Conservation (phyloP, 495 filamentous ascomycete species). For the Neurospora africana region DNA sequence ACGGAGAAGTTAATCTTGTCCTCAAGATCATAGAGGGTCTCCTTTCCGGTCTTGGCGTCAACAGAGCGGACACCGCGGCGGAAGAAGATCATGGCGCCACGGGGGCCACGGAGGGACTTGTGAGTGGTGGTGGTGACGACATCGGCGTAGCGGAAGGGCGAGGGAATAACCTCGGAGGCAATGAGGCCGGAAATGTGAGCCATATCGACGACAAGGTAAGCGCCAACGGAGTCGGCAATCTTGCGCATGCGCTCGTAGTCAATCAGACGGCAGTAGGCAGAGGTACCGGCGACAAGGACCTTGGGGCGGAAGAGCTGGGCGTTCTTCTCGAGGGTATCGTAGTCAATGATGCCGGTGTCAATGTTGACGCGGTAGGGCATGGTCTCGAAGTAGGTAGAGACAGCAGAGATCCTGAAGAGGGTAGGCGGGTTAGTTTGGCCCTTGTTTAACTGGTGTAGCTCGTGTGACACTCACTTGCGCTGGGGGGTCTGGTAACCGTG, state of each 20-base stretch:
- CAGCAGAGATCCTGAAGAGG: conserved; percentile 66
- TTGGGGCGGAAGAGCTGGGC: conserved; percentile 93
- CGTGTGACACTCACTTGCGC: conserved; percentile 56
- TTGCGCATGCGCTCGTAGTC: conserved; percentile 96
- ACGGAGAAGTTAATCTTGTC: conserved; percentile 97
- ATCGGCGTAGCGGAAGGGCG: conserved; percentile 88
- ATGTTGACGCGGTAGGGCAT: conserved; percentile 86
- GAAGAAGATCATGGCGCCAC: conserved; percentile 99
- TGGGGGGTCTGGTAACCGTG: conserved; percentile 95
- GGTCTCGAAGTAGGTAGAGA: conserved; percentile 92
- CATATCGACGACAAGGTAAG: conserved; percentile 95
- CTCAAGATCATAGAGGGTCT: conserved; percentile 88
- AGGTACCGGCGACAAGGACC: conserved; percentile 91
- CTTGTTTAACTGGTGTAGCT: background rate
- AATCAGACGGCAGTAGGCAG: conserved; percentile 95
- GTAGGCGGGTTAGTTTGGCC: conserved; percentile 8
- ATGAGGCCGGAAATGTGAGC: conserved; percentile 97
- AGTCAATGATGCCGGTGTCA: conserved; percentile 95
- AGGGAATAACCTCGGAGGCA: conserved; percentile 85
- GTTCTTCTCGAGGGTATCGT: conserved; percentile 84
- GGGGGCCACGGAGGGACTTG: conserved; percentile 96
- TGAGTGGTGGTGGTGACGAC: conserved; percentile 99
- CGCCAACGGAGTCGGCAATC: conserved; percentile 88
- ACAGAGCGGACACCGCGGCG: conserved; percentile 85
- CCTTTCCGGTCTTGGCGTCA: conserved; percentile 83